Evolutionary conservation across 2,329 filamentous ascomycete genomes (phyloP), one percentile per base, ranked within the genome.

Genomic region (Paraphoma chrysanthemicola): DNA sequence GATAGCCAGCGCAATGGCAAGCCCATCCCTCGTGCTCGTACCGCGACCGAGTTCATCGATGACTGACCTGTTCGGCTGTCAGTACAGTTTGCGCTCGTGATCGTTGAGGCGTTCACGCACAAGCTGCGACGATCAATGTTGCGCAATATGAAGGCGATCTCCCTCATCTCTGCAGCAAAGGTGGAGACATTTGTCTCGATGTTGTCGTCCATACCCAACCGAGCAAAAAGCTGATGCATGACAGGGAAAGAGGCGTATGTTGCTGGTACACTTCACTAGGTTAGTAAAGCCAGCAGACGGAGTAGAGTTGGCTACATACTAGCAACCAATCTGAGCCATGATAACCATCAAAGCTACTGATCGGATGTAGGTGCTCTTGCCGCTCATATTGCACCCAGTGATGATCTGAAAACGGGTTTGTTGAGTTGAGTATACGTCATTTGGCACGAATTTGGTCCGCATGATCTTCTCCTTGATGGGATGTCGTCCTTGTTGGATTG

Each of bases 321-420:
- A 98, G 66, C 88, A 91, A 3, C 93, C 94, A 49, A 97, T 88
- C 69, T 99, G 95, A 0, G 92, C 92, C 93, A 99, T 97, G 55
- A 99, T 88, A 44, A 90, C 87, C 70, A 96, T 86, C 31, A 99
- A 80, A 0, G 94, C 91, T 23, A 96, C 82, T 1, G 90, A 89
- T 48, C 92, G 88, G 60, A 98, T 97, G 70, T 97, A 98, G 0
- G 93, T 99, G 62, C 91, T 96, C 75, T 98, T 99, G 0, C 74
- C 95, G 66, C 92, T 96, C 95, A 99, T 99, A 68, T 99, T 99
- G 74, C 92, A 96, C 3, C 95, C 94, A 0, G 94, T 98, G 60
- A 99, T 89, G 59, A 98, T 90, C 63, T 98, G 93, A 68, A 97
- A 96, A 1, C 93, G 87, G 36, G 88, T 88, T 57, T 94, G 88